phyloP scores from a whole-genome alignment of 192 early-diverging fungal species.

The Allomyces macrogynus region DNA sequence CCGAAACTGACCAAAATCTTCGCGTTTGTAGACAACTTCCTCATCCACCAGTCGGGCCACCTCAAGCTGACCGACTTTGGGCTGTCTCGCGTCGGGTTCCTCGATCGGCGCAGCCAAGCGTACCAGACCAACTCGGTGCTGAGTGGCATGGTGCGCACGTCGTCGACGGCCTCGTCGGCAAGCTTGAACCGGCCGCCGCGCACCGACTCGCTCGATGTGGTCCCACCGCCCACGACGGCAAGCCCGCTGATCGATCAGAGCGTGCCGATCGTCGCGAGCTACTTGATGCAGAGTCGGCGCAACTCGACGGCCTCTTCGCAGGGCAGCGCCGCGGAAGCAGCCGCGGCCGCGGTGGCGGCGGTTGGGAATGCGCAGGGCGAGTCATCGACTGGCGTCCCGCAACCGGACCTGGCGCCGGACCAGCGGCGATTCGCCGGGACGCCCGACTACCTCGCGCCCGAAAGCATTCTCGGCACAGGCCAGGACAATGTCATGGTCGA shows the following conservation, averaged over 20 bases:
- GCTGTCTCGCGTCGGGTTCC: conserved; percentile 57
- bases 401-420: no score
- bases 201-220: no score
- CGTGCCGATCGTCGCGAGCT: no score
- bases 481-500: conserved; percentile 63
- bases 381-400: no score
- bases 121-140: conserved; percentile 9
- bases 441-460: conserved; percentile 73
- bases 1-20: no score
- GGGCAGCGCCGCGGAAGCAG: no score
- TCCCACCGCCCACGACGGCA: no score
- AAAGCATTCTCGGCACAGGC: conserved; percentile 62
- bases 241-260: no score
- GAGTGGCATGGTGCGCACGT: background rate
- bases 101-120: conserved; percentile 46
- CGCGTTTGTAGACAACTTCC: conserved; percentile 36
- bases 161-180: conserved; percentile 1
- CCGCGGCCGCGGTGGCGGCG: no score
- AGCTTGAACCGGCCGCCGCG: background rate
- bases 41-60: conserved; percentile 68
- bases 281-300: no score
- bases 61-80: conserved; percentile 81
- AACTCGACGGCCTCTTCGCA: no score
- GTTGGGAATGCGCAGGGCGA: no score
- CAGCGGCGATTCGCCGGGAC: conserved; percentile 36